Evolutionary conservation across 768 basidiomycete species (phyloP), one percentile per base, ranked within the genome.

Genomic region (Mycena belliarum): DNA sequence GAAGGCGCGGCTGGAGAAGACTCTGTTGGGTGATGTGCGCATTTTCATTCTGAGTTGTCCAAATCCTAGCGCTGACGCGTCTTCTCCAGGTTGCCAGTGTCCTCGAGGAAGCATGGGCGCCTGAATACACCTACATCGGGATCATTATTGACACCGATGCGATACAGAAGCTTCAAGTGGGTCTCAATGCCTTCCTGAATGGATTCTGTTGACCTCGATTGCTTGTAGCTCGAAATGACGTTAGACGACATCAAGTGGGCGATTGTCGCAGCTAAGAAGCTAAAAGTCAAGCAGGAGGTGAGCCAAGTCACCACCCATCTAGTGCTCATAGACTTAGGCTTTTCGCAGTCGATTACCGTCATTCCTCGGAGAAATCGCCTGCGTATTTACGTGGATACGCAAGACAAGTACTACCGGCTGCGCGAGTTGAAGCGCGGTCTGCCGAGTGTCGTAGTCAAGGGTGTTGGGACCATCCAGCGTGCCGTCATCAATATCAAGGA

Each of bases 401-500:
- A 79, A 32, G 88, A 91, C 70, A 93, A 91, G 68, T 91, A 87
- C 60, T 92, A 91, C 72, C 82, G 86, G 38, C 76, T 99, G 25
- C 86, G 94, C 53, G 89, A 91, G 65, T 77, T 98, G 62, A 94
- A 95, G 68, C 83, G 97, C 44, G 81, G 84, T 4, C 76, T 99
- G 25, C 82, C 89, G 1, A 86, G 87, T 21, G 88, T 98, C 37
- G 91, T 96, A 24, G 93, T 99, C 59, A 98, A 98, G 82, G 97
- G 97, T 49, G 87, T 95, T 18, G 77, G 89, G 0, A 85, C 87
- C 2, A 90, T 98, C 58, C 85, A 92, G 56, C 87, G 97, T 62
- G 97, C 96, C 2, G 86, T 99, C 66, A 98, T 99, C 71, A 94
- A 94, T 66, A 93, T 95, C 74, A 94, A 95, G 71, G 93, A 95